These are phyloP conservation scores for Kazachstania bromeliacearum DNA, from an alignment of 805 yeast species.

Conservation along the genomic window DNA sequence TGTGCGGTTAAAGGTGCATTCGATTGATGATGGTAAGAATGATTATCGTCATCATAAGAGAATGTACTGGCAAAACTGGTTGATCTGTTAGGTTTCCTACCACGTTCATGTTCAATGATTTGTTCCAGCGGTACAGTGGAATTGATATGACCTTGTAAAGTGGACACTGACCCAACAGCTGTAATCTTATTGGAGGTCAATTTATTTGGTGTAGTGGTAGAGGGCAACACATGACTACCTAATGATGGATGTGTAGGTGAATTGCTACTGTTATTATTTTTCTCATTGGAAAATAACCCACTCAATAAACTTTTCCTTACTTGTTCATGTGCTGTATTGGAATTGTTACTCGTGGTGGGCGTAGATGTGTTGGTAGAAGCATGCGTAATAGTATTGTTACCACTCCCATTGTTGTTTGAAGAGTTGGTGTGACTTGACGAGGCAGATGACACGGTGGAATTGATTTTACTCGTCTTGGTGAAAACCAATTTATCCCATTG, in stretches of 20 bases:
- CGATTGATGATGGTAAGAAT: slow-evolving; percentile 23
- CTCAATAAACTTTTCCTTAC: slow-evolving; percentile 22
- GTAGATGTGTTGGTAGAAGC: neutral
- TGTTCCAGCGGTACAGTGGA: slow-evolving; percentile 1
- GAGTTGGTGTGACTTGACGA: neutral
- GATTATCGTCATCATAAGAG: slow-evolving; percentile 1
- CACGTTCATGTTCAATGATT: slow-evolving; percentile 5
- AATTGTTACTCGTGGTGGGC: neutral
- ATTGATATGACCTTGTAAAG: slow-evolving; percentile 11
- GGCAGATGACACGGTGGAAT: neutral
- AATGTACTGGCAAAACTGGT: neutral
- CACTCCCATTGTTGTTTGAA: neutral
- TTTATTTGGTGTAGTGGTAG: neutral
- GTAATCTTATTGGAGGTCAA: slow-evolving; percentile 7
- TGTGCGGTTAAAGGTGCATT: slow-evolving; percentile 55
- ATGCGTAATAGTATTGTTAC: neutral
- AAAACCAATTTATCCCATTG: slow-evolving; percentile 28
- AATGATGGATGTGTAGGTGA: neutral
- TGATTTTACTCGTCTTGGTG: slow-evolving; percentile 10
- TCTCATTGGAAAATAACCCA: slow-evolving; percentile 23
- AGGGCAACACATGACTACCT: slow-evolving; percentile 1
- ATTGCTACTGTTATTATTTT: neutral
- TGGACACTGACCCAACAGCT: slow-evolving; percentile 26
- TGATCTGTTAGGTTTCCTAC: slow-evolving; percentile 1
- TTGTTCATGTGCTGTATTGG: slow-evolving; percentile 2